Base-by-base conservation (phyloP, 116 monocot genomes). In the Iris pallida region DNA sequence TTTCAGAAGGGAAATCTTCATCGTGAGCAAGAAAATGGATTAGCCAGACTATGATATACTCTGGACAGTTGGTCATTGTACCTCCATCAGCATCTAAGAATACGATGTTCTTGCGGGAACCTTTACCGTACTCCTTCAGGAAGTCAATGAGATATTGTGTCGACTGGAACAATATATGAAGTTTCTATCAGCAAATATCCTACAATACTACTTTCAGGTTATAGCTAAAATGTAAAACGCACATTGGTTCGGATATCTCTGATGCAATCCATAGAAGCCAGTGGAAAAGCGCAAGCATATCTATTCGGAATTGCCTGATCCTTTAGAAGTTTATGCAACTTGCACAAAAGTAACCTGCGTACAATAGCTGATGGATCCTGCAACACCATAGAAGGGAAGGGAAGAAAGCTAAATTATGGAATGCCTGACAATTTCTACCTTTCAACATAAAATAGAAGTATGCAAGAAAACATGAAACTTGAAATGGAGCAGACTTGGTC, bases 361-460 rank as follows among this genome's bases (percentile, higher is more conserved):
- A 91, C 84, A 46, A 16, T 20, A 64, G 57, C 60, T 63, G 88
- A 88, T 16, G 82, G 68, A 79, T 95, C 90, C 95, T 95, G 80
- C 52, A 65, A 48, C 18, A 49, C n/a, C n/a, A n/a, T n/a, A n/a
- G n/a, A n/a, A n/a, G n/a, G n/a, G n/a, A n/a, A n/a, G n/a, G n/a
- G n/a, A n/a, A n/a, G n/a, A n/a, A n/a, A n/a, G n/a, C n/a, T n/a
- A n/a, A n/a, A n/a, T n/a, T n/a, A n/a, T n/a, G n/a, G n/a, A n/a
- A n/a, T n/a, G n/a, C n/a, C n/a, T n/a, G n/a, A n/a, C n/a, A n/a
- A n/a, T n/a, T n/a, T n/a, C n/a, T n/a, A n/a, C n/a, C n/a, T n/a
- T n/a, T n/a, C n/a, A n/a, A n/a, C n/a, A n/a, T n/a, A n/a, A n/a
- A n/a, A n/a, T n/a, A n/a, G n/a, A n/a, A n/a, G n/a, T n/a, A n/a